A percentile compares a stretch with the other conserved stretches of the same genome.
Conservation (phyloP, 2,329 filamentous ascomycete genomes). For the Dothidotthia symphoricarpi region DNA sequence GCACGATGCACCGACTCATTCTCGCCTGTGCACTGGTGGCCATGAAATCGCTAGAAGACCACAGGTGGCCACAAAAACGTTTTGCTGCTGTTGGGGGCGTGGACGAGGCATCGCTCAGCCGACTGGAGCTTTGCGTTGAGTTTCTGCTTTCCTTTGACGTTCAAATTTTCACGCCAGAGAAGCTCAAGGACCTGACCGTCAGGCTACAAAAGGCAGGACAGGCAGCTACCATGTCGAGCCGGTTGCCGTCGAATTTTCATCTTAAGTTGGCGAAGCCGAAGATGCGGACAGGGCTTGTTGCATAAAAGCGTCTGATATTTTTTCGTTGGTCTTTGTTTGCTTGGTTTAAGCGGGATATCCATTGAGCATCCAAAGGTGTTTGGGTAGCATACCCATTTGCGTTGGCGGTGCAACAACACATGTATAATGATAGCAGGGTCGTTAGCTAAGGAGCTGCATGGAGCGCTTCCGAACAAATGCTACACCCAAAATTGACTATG, state of each 20-base stretch:
- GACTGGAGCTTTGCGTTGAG: constrained; percentile 74
- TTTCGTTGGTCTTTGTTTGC: constrained; percentile 12
- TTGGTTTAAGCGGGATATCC: constrained; percentile 22
- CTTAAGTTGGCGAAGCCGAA: constrained; percentile 29
- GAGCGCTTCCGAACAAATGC: background rate
- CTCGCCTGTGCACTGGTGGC: constrained; percentile 82
- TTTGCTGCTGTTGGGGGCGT: constrained; percentile 88
- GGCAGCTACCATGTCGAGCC: constrained; percentile 35
- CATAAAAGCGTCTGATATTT: constrained; percentile 4
- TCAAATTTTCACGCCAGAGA: constrained; percentile 39
- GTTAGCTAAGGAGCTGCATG: too few relatives aligned
- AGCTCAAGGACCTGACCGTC: constrained; percentile 35
- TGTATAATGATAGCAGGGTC: constrained; percentile 3
- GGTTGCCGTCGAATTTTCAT: constrained; percentile 37
- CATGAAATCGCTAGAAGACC: constrained; percentile 92
- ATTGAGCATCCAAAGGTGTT: constrained; percentile 26
- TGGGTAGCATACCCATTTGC: constrained; percentile 14
- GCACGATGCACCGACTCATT: constrained; percentile 83
- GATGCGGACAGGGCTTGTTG: constrained; percentile 22
- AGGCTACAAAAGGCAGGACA: constrained; percentile 43
- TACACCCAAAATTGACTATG: background rate
- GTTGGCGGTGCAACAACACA: constrained; percentile 3
- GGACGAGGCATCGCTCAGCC: constrained; percentile 73
- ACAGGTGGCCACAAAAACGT: constrained; percentile 79
- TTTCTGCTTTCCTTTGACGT: constrained; percentile 47